A percentile compares a stretch with the other conserved stretches of the same genome.
Evolutionary conservation across 2,329 filamentous ascomycete species (phyloP).

Genomic region (Capronia epimyces): DNA sequence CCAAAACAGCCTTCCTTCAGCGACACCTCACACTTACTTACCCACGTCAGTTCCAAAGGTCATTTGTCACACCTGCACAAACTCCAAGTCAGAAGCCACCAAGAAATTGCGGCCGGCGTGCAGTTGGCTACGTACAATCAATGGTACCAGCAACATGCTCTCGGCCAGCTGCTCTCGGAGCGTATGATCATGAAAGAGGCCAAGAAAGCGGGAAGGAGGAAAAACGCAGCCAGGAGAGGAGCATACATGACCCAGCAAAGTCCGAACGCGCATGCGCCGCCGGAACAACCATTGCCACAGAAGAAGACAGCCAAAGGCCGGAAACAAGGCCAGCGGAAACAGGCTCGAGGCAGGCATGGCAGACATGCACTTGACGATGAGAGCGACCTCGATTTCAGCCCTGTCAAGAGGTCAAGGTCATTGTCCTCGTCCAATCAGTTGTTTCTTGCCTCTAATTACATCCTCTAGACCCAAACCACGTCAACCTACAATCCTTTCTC

Average conservation of each 20-base stretch:
- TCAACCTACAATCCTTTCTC: slow-evolving; percentile 6
- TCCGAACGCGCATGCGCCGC: not conserved
- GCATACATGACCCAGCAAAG: slow-evolving; percentile 5
- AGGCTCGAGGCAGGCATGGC: slow-evolving; percentile 6
- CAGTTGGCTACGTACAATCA: slow-evolving; percentile 63
- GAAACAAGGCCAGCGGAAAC: slow-evolving; percentile 11
- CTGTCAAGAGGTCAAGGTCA: slow-evolving; percentile 19
- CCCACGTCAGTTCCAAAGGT: slow-evolving; percentile 87
- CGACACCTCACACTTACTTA: slow-evolving; percentile 85
- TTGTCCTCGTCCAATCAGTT: not conserved
- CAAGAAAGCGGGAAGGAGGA: slow-evolving; percentile 47
- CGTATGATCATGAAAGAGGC: slow-evolving; percentile 70
- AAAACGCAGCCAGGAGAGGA: slow-evolving; percentile 8
- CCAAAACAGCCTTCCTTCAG: slow-evolving; percentile 75
- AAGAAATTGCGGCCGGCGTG: slow-evolving; percentile 59
- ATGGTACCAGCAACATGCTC: slow-evolving; percentile 69
- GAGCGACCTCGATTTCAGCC: slow-evolving; percentile 25
- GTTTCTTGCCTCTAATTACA: not conserved
- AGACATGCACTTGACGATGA: slow-evolving; percentile 11
- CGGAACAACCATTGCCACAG: slow-evolving; percentile 7
- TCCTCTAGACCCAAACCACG: slow-evolving; percentile 10
- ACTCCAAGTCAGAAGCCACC: slow-evolving; percentile 64
- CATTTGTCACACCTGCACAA: slow-evolving; percentile 82
- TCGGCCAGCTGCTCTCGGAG: slow-evolving; percentile 69
- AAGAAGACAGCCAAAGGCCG: slow-evolving; percentile 6